phyloP scores from a whole-genome alignment of 768 basidiomycete genomes.

The Terana coerulea region DNA sequence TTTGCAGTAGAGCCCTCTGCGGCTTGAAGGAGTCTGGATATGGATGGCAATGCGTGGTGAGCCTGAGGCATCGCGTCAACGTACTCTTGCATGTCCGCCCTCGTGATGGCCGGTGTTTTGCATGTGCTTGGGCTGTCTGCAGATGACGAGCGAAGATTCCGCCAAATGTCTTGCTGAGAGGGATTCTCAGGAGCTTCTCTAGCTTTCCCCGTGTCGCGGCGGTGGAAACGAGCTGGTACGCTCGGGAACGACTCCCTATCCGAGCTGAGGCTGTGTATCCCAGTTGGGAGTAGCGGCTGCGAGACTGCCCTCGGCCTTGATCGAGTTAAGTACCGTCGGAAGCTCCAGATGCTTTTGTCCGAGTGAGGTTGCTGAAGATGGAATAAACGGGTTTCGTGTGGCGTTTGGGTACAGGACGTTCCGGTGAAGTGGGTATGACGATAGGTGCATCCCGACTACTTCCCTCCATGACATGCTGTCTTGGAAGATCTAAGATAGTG shows the following conservation, averaged over 20 bases:
- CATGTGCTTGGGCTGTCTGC: neutral
- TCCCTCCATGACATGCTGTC: neutral
- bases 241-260: neutral
- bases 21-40: constrained; percentile 3
- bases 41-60: constrained; percentile 9
- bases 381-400: constrained; percentile 35
- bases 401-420: constrained; percentile 10
- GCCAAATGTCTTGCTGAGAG: too few species aligned
- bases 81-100: neutral
- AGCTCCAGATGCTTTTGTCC: neutral
- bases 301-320: too few species aligned
- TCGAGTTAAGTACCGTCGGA: too few species aligned
- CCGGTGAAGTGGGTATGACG: constrained; percentile 39
- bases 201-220: constrained; percentile 4
- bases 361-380: constrained; percentile 31
- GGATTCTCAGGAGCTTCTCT: neutral
- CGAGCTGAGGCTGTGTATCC: neutral
- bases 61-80: constrained; percentile 8
- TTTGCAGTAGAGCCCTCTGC: too few species aligned
- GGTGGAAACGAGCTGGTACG: neutral
- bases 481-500: neutral
- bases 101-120: neutral
- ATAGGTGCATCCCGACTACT: constrained; percentile 36
- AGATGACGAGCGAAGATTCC: neutral
- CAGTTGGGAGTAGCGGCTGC: constrained; percentile 18